Evolutionary conservation across 345 rosid genomes (phyloP).

Genomic region (Populus deltoides): DNA sequence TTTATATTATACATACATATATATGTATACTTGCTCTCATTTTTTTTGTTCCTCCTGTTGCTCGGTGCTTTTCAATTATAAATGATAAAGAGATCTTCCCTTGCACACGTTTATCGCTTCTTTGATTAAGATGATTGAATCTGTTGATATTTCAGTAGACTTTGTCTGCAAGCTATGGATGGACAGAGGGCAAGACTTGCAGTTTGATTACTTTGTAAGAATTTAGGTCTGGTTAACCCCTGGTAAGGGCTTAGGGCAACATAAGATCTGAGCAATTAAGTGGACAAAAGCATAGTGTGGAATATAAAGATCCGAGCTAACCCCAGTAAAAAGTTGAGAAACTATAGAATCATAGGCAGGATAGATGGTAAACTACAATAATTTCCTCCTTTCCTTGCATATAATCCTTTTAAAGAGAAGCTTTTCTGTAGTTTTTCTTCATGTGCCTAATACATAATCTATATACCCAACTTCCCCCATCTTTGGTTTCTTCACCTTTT

Average conservation of each 20-base stretch:
- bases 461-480: too few relatives aligned
- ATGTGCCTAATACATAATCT: too few relatives aligned
- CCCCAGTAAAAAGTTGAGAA: too few relatives aligned
- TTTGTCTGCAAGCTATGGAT: neutral
- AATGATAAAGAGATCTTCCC: conserved; percentile 4
- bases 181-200: neutral
- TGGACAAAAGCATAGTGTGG: neutral
- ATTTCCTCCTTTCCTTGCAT: too few relatives aligned
- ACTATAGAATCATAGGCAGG: too few relatives aligned
- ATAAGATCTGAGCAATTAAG: neutral
- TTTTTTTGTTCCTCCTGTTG: conserved; percentile 1
- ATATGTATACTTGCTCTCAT: neutral
- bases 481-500: too few relatives aligned
- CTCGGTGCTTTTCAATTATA: conserved; percentile 12
- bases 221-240: neutral
- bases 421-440: too few relatives aligned
- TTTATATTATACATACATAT: conserved; percentile 16
- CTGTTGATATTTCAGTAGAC: neutral
- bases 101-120: neutral
- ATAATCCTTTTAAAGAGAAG: too few relatives aligned
- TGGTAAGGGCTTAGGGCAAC: neutral
- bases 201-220: too few relatives aligned
- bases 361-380: too few relatives aligned
- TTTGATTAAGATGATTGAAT: neutral
- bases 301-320: neutral